Conservation (phyloP, 75 land plant genomes). For the Pinus taeda region DNA sequence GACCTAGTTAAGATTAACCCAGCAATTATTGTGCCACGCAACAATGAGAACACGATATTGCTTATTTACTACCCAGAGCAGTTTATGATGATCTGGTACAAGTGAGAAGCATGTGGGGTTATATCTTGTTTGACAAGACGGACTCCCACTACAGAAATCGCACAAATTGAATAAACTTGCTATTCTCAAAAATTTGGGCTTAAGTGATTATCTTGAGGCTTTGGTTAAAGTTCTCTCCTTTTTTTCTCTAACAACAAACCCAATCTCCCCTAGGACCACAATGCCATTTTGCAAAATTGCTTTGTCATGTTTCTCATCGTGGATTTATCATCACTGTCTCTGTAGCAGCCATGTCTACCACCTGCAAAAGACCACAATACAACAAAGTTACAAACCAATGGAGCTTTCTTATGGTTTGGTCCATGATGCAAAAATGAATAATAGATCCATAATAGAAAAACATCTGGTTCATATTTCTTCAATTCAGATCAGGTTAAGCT, state of each 20-base stretch:
- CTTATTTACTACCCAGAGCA: neutral
- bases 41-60: neutral
- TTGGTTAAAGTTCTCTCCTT: conserved; percentile 81
- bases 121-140: conserved; percentile 86
- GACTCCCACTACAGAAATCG: conserved; percentile 87
- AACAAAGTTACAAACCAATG: neutral
- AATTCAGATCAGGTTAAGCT: neutral
- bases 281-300: conserved; percentile 78
- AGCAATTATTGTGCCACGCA: neutral
- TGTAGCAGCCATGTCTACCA: conserved; percentile 82
- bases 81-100: conserved; percentile 50
- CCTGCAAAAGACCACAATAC: conserved; percentile 26
- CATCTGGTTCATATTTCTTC: neutral
- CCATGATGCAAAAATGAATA: neutral
- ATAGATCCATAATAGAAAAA: neutral
- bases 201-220: conserved; percentile 41
- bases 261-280: conserved; percentile 63
- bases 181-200: no score
- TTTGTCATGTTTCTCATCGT: conserved; percentile 53
- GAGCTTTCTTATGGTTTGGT: neutral
- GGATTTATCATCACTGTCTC: conserved; percentile 72
- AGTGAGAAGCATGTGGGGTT: conserved; percentile 81
- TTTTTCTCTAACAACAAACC: conserved; percentile 90
- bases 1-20: no score
- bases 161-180: conserved; percentile 64